phyloP scores from a whole-genome alignment of 2,329 filamentous ascomycete genomes.

The Xylaria sp. region DNA sequence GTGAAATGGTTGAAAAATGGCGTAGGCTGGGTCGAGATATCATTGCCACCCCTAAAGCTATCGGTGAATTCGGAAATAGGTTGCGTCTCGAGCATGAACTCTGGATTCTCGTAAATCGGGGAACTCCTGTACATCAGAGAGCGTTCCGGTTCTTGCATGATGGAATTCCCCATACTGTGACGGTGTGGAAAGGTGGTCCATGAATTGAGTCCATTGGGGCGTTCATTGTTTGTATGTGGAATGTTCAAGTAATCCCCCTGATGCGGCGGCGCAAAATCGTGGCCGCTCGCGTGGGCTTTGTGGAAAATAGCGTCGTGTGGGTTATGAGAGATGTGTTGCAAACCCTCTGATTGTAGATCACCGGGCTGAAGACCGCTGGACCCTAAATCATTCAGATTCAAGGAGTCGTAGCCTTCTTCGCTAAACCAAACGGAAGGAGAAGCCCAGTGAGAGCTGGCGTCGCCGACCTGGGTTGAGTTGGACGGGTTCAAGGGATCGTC shows the following conservation, averaged over 20 bases:
- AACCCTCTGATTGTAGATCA: slow-evolving; percentile 31
- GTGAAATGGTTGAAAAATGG: slow-evolving; percentile 31
- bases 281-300: slow-evolving; percentile 35
- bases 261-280: slow-evolving; percentile 28
- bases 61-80: slow-evolving; percentile 10
- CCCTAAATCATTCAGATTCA: slow-evolving; percentile 7
- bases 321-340: slow-evolving; percentile 33
- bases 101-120: neutral
- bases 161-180: slow-evolving; percentile 27
- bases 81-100: neutral
- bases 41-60: slow-evolving; percentile 18
- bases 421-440: neutral
- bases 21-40: slow-evolving; percentile 18
- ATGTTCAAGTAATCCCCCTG: slow-evolving; percentile 26
- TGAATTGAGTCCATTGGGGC: neutral
- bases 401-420: neutral
- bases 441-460: slow-evolving; percentile 31
- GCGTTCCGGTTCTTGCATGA: slow-evolving; percentile 4
- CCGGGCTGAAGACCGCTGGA: slow-evolving; percentile 28
- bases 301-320: slow-evolving; percentile 40
- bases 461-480: slow-evolving; percentile 21
- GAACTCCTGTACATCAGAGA: neutral
- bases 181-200: slow-evolving; percentile 22
- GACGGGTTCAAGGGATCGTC: neutral
- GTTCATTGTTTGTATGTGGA: slow-evolving; percentile 7